Evolutionary conservation across 2,329 filamentous ascomycete genomes (phyloP).

Genomic region (Microcyclospora tardicrescens): DNA sequence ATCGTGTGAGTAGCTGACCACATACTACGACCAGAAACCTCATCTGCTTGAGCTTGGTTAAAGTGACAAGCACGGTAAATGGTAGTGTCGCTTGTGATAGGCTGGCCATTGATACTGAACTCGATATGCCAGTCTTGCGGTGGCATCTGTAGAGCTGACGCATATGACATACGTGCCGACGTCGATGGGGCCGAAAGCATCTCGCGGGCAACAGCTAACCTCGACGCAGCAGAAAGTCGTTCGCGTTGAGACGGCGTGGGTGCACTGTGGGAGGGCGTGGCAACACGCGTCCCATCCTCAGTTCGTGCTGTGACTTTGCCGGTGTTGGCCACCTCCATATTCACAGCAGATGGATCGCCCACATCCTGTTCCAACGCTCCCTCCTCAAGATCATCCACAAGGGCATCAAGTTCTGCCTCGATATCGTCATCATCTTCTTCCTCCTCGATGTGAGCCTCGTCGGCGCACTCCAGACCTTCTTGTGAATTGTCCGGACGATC

Average conservation of each 20-base stretch:
- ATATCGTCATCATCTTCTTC: slow-evolving; percentile 47
- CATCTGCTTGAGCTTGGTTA: slow-evolving; percentile 47
- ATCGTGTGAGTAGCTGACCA: slow-evolving; percentile 88
- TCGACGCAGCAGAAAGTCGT: slow-evolving; percentile 18
- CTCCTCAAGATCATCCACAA: slow-evolving; percentile 83
- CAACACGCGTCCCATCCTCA: slow-evolving; percentile 77
- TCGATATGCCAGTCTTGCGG: slow-evolving; percentile 97
- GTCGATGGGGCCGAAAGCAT: slow-evolving; percentile 34
- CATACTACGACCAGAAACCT: slow-evolving; percentile 56
- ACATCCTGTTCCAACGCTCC: slow-evolving; percentile 60
- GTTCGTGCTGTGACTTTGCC: slow-evolving; percentile 84
- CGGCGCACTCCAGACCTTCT: slow-evolving; percentile 76
- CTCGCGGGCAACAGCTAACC: slow-evolving; percentile 22
- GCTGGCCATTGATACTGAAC: slow-evolving; percentile 74
- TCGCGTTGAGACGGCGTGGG: slow-evolving; percentile 20
- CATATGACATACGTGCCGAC: slow-evolving; percentile 58
- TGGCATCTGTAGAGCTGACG: slow-evolving; percentile 63
- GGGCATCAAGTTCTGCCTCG: slow-evolving; percentile 58
- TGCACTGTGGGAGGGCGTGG: slow-evolving; percentile 58
- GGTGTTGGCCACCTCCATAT: slow-evolving; percentile 73
- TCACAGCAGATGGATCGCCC: slow-evolving; percentile 78
- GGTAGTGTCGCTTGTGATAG: slow-evolving; percentile 81
- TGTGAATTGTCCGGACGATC: slow-evolving; percentile 40
- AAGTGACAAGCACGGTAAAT: slow-evolving; percentile 90
- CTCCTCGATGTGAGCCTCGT: slow-evolving; percentile 72